phyloP scores from a whole-genome alignment of 106 monocot species.

The Triglochin maritima region DNA sequence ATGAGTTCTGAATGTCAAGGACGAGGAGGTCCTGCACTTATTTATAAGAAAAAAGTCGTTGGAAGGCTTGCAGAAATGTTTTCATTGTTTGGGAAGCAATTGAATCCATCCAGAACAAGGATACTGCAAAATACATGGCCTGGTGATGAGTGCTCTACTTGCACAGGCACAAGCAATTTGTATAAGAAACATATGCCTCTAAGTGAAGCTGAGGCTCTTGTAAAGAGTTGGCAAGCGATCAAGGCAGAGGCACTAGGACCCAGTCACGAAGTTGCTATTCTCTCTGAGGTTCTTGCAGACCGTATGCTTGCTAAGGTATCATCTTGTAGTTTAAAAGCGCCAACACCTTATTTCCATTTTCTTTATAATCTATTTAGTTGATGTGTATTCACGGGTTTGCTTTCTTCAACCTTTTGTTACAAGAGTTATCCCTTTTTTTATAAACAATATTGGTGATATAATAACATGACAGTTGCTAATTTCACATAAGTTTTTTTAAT shows the following conservation, averaged over 20 bases:
- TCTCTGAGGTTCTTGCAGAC: conserved; percentile 69
- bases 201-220: conserved; percentile 73
- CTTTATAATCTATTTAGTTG: neutral
- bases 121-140: conserved; percentile 17
- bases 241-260: conserved; percentile 87
- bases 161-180: conserved; percentile 10
- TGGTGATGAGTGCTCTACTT: conserved; percentile 17
- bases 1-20: neutral
- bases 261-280: conserved; percentile 39
- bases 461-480: too few relatives aligned
- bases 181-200: conserved; percentile 41
- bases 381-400: too few relatives aligned
- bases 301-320: conserved; percentile 80
- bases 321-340: neutral
- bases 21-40: conserved; percentile 8
- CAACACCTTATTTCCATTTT: neutral
- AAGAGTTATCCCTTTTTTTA: neutral
- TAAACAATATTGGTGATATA: too few relatives aligned
- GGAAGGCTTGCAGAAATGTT: conserved; percentile 28
- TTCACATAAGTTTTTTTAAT: too few relatives aligned
- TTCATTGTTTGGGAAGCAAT: conserved; percentile 15
- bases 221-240: conserved; percentile 74
- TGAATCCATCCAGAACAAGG: conserved; percentile 10
- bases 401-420: neutral
- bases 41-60: conserved; percentile 11